phyloP scores from a whole-genome alignment of 106 monocot genomes.

The Platanthera guangdongensis region DNA sequence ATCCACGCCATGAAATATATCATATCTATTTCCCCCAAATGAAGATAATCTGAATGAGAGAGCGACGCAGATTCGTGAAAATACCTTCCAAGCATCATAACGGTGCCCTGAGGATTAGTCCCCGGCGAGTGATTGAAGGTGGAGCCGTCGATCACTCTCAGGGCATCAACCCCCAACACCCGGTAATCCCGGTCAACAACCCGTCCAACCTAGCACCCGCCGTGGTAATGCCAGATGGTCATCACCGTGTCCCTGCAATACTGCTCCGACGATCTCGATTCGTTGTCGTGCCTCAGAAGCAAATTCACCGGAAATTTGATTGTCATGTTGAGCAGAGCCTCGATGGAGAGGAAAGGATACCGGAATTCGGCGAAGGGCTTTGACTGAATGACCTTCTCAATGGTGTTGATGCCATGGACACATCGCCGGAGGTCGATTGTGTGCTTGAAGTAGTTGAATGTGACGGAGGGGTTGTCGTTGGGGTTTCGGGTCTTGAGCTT shows the following conservation, averaged over 20 bases:
- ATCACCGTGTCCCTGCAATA: constrained; percentile 76
- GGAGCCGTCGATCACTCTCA: constrained; percentile 76
- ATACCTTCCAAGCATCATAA: constrained; percentile 98
- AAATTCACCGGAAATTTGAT: constrained; percentile 45
- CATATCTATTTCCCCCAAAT: too few species aligned
- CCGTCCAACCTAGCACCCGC: constrained; percentile 61
- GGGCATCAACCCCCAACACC: constrained; percentile 49
- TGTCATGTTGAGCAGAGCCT: constrained; percentile 58
- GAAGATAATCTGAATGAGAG: too few species aligned
- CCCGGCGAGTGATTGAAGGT: constrained; percentile 80
- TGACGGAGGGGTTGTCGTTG: constrained; percentile 59
- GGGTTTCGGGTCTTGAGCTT: constrained; percentile 45
- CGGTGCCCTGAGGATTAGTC: constrained; percentile 87
- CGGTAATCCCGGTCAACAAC: constrained; percentile 56
- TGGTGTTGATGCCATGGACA: constrained; percentile 50
- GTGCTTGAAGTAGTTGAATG: constrained; percentile 83
- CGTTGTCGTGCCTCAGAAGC: constrained; percentile 48
- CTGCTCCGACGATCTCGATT: constrained; percentile 52
- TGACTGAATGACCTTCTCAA: constrained; percentile 56
- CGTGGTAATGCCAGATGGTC: constrained; percentile 97
- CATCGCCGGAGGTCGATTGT: constrained; percentile 65
- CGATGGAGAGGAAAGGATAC: constrained; percentile 38
- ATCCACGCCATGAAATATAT: too few species aligned
- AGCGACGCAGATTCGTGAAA: not conserved
- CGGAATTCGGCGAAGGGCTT: constrained; percentile 45